These are phyloP conservation scores for Flaveria sonorensis DNA, from an alignment of 129 eudicot genomes.

Conservation along the genomic window DNA sequence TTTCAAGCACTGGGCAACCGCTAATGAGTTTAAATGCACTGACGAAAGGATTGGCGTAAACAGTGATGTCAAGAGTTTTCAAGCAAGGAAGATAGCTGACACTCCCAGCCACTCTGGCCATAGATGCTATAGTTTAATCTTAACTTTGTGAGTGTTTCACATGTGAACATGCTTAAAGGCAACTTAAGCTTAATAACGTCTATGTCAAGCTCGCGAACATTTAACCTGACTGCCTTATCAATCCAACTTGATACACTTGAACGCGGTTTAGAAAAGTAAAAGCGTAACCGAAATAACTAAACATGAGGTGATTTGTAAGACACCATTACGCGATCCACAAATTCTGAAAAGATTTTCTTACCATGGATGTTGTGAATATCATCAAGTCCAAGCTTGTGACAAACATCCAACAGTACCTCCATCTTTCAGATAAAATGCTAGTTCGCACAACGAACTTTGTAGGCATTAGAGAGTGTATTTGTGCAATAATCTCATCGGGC, in stretches of 20 bases:
- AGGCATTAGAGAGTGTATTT: conserved; percentile 30
- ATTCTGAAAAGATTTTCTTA: background rate
- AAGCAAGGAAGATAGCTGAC: conserved; percentile 14
- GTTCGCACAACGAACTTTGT: conserved; percentile 25
- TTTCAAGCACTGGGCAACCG: conserved; percentile 24
- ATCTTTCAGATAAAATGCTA: conserved; percentile 28
- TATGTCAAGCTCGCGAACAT: conserved; percentile 12
- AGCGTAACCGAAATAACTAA: background rate
- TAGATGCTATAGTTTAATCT: background rate
- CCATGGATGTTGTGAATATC: background rate
- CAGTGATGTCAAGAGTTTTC: conserved; percentile 16
- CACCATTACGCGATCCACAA: conserved; percentile 12
- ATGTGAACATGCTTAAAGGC: conserved; percentile 23
- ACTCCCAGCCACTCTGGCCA: background rate
- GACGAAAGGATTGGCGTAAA: background rate
- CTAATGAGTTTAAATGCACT: background rate
- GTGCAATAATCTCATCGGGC: conserved; percentile 28
- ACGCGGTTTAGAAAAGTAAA: background rate
- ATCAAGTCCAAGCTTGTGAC: conserved; percentile 25
- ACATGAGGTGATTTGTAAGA: conserved; percentile 4
- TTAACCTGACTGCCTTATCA: background rate
- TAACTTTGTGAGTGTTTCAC: conserved; percentile 26
- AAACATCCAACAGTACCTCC: conserved; percentile 27
- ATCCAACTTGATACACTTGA: conserved; percentile 25
- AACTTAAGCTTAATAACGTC: background rate